These are phyloP conservation scores for Solanum megistacrolobum DNA, from an alignment of 257 asterid genomes.

Conservation along the genomic window DNA sequence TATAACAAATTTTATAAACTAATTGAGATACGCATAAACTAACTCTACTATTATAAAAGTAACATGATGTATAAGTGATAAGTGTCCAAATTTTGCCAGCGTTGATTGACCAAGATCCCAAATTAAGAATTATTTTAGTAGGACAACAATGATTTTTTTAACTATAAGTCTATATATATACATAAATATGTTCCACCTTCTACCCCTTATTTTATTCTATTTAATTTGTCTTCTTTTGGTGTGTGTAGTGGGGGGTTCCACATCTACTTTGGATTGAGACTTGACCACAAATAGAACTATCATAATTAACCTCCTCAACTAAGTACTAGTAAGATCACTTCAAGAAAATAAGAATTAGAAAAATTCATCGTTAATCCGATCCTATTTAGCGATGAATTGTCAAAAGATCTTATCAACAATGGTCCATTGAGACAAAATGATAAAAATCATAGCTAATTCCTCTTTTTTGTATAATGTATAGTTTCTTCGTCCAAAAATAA, in stretches of 20 bases:
- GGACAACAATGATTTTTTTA: neutral
- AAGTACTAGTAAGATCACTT: neutral
- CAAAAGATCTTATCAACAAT: neutral
- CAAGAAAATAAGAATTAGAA: neutral
- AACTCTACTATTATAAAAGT: neutral
- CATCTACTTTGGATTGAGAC: neutral
- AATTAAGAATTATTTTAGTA: neutral
- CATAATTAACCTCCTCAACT: neutral
- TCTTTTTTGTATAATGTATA: neutral
- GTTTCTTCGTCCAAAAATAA: neutral
- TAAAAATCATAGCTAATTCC: neutral
- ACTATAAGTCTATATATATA: neutral
- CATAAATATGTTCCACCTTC: neutral
- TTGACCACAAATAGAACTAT: neutral
- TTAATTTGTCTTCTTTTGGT: neutral
- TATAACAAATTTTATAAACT: rapidly evolving
- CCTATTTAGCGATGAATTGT: neutral
- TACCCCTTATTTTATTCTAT: neutral
- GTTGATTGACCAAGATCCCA: neutral
- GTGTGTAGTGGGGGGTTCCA: neutral
- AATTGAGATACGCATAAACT: no score
- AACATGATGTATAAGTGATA: neutral
- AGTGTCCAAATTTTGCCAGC: neutral
- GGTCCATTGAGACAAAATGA: neutral
- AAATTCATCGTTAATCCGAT: neutral